Evolutionary conservation across 1,284 basidiomycete species (phyloP).

Genomic region (Sanghuangporus baumii): DNA sequence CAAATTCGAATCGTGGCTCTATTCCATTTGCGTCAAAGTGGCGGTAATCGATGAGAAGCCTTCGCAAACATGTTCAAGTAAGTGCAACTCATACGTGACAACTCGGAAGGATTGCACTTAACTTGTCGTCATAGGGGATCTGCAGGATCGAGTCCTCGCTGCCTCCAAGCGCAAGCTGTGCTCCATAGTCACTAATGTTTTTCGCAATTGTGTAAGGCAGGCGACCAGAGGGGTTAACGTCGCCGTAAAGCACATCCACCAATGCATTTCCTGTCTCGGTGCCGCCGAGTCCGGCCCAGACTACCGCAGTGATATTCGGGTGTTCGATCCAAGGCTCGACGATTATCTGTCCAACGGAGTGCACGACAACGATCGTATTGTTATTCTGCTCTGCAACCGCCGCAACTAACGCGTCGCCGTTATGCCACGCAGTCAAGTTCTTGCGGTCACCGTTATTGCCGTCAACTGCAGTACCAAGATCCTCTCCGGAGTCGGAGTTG

Average conservation of each 20-base stretch:
- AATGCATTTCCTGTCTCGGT: constrained; percentile 76
- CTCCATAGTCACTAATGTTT: constrained; percentile 56
- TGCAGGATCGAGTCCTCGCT: constrained; percentile 36
- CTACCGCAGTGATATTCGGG: constrained; percentile 65
- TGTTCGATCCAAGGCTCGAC: constrained; percentile 77
- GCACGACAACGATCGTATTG: constrained; percentile 80
- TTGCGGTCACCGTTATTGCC: constrained; percentile 74
- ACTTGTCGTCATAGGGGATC: constrained; percentile 65
- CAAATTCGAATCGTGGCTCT: constrained; percentile 71
- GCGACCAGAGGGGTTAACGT: constrained; percentile 68
- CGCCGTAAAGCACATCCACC: constrained; percentile 67
- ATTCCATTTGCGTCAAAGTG: constrained; percentile 67
- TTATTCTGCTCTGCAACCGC: constrained; percentile 57
- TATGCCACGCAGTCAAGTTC: constrained; percentile 77
- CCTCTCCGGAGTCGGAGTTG: constrained; percentile 70
- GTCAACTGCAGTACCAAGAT: constrained; percentile 71
- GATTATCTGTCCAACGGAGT: constrained; percentile 71
- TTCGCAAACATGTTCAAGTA: constrained; percentile 16
- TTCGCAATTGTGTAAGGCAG: constrained; percentile 82
- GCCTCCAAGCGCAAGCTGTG: constrained; percentile 45
- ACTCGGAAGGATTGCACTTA: constrained; percentile 10
- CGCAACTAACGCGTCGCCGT: constrained; percentile 59
- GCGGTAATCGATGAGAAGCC: constrained; percentile 70
- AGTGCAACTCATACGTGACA: neutral
- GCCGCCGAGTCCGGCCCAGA: constrained; percentile 69